phyloP scores from a whole-genome alignment of 352 stramenopile genomes.

The Globisporangium solare region DNA sequence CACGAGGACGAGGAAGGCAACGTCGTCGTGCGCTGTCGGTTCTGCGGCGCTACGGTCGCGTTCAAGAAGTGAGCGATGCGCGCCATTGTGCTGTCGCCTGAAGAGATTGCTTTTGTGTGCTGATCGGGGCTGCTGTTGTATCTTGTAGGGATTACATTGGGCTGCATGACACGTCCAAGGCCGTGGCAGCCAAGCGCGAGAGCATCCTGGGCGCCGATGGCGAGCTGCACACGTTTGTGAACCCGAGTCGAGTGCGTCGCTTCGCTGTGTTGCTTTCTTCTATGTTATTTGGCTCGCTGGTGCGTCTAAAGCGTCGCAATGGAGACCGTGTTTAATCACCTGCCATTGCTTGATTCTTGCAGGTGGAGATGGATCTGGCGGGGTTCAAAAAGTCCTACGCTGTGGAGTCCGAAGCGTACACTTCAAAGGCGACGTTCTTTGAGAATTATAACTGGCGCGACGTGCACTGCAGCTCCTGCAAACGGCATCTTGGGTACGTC shows the following conservation, averaged over 20 bases:
- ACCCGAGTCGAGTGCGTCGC: slow-evolving; percentile 62
- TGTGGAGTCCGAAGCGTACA: slow-evolving; percentile 56
- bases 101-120: not conserved
- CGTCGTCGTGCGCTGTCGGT: slow-evolving; percentile 64
- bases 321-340: no score
- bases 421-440: slow-evolving; percentile 76
- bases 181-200: slow-evolving; percentile 49
- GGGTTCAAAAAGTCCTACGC: slow-evolving; percentile 60
- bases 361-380: slow-evolving; percentile 78
- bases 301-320: not conserved
- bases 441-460: slow-evolving; percentile 80
- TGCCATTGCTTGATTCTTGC: not conserved
- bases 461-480: slow-evolving; percentile 68
- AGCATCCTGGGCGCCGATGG: slow-evolving; percentile 38
- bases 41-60: slow-evolving; percentile 66
- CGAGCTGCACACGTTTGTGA: slow-evolving; percentile 76
- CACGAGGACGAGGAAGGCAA: slow-evolving; percentile 16
- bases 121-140: not conserved
- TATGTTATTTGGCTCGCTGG: not conserved
- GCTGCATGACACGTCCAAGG: slow-evolving; percentile 71
- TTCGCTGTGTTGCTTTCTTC: not conserved
- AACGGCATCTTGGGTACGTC: slow-evolving; percentile 64
- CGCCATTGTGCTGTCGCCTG: not conserved
- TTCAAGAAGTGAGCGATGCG: slow-evolving; percentile 42
- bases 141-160: slow-evolving; percentile 56